phyloP scores from a whole-genome alignment of 2,329 filamentous ascomycete genomes.

The Neopestalotiopsis sp. region DNA sequence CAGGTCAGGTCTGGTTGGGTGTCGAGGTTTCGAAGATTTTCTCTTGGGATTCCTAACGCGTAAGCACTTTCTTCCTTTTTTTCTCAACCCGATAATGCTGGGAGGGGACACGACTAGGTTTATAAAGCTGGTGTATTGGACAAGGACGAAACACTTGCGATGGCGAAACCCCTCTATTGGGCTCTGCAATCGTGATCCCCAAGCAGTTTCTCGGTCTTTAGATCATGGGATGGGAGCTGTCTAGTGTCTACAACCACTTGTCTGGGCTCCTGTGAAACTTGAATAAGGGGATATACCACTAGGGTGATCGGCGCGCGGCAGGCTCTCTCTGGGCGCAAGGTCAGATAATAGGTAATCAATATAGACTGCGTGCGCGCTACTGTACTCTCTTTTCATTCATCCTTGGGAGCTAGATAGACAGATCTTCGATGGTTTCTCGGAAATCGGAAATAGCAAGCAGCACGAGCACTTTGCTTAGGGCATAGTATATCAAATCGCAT shows the following conservation, averaged over 20 bases:
- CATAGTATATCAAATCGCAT: background rate
- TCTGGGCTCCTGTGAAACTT: background rate
- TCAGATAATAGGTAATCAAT: no score
- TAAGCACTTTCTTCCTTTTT: background rate
- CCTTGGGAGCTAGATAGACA: background rate
- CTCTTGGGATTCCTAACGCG: background rate
- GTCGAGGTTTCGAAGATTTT: background rate
- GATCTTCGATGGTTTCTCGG: constrained; percentile 1
- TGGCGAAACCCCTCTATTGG: background rate
- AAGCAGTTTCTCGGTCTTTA: constrained; percentile 1
- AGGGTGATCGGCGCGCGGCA: background rate
- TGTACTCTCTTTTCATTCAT: background rate
- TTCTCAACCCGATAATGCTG: background rate
- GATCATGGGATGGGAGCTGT: background rate
- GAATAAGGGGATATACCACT: background rate
- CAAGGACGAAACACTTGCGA: background rate
- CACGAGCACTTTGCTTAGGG: background rate
- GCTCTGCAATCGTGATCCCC: constrained; percentile 3
- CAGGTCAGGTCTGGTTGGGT: background rate
- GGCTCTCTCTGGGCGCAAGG: background rate
- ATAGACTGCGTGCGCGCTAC: no score
- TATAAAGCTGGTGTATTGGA: background rate
- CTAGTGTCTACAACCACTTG: constrained; percentile 9
- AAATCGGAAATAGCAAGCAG: background rate
- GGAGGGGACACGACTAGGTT: background rate